phyloP scores from a whole-genome alignment of 1,139 yeast species.

The Blastobotrys niveus region DNA sequence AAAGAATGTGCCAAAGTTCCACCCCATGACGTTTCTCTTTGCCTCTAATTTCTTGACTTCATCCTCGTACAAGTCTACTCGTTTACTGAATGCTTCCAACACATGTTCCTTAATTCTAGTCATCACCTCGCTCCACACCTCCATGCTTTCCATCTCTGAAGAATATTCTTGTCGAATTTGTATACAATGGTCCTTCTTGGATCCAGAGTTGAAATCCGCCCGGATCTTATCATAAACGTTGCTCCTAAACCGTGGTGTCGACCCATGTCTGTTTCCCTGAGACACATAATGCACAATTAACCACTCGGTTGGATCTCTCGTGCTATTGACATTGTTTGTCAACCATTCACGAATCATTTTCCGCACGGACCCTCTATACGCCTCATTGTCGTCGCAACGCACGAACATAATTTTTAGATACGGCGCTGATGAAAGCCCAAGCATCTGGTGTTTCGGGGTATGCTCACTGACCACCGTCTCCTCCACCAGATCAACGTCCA shows the following conservation, averaged over 20 bases:
- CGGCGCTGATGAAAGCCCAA: conserved; percentile 43
- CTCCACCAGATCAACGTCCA: conserved; percentile 56
- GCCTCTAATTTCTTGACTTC: conserved; percentile 36
- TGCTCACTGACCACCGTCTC: conserved; percentile 47
- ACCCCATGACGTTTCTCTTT: conserved; percentile 35
- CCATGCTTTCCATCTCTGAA: conserved; percentile 38
- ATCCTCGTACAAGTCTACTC: conserved; percentile 41
- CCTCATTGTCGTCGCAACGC: conserved; percentile 59
- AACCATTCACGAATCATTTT: conserved; percentile 84
- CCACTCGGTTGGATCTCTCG: conserved; percentile 56
- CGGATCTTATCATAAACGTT: conserved; percentile 60
- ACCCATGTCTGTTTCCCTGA: conserved; percentile 29
- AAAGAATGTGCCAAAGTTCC: conserved; percentile 43
- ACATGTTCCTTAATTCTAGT: conserved; percentile 48
- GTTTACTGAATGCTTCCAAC: conserved; percentile 49
- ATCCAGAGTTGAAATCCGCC: conserved; percentile 51
- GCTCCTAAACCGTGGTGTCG: conserved; percentile 45
- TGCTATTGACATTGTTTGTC: conserved; percentile 40
- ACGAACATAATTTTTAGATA: conserved; percentile 67
- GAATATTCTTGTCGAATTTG: conserved; percentile 37
- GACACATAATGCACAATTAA: conserved; percentile 54
- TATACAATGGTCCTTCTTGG: conserved; percentile 35
- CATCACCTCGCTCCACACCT: conserved; percentile 47
- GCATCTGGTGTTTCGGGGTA: conserved; percentile 38
- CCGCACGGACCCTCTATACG: conserved; percentile 71